Evolutionary conservation across 2,329 filamentous ascomycete genomes (phyloP), one percentile per base, ranked within the genome.

Genomic region (Colletotrichum sp.): DNA sequence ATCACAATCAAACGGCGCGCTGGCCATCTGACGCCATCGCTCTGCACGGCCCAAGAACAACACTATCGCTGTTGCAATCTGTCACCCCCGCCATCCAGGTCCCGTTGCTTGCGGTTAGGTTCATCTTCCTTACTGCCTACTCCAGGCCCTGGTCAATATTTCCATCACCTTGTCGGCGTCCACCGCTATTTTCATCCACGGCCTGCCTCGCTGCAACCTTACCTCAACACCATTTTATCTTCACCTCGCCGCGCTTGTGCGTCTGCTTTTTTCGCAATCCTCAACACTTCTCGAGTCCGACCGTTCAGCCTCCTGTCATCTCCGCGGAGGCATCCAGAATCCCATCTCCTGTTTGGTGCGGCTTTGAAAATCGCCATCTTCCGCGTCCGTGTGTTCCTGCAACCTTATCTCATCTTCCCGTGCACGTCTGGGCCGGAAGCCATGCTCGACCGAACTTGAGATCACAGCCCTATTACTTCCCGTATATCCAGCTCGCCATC

Each of bases 21-120:
- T 73, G 34, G 12, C 70, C 39, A 24, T 65, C 73, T 76, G 73
- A 76, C 73, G 64, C 70, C 73, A 76, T 76, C 28, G 21, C 34
- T 30, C 70, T 68, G 73, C 72, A 75, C 72, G 72, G 69, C 34
- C 72, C 67, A 39, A 18, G 49, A 67, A 26, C 30, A 49, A 52
- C 62, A 39, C 18, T 5, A 2, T 52, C 52, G 44, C 4, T 49
- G 18, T 2, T 49, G 44, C 44, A 49, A 49, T 49, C 44, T 49
- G 44, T 49, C 2, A 36, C 21, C 34, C 36, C 36, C 28, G 68
- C 36, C 55, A 44, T 57, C 21, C 16, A 57, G 44, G 44, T 30
- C n/a, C 32, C 21, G 0, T n/a, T 39, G 18, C n/a, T 28, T 21
- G 49, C 65, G 52, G 8, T 32, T 28, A 26, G 24, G 24, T 26